Base-by-base conservation (phyloP, 148 eudicot species). In the Rhododendron molle region DNA sequence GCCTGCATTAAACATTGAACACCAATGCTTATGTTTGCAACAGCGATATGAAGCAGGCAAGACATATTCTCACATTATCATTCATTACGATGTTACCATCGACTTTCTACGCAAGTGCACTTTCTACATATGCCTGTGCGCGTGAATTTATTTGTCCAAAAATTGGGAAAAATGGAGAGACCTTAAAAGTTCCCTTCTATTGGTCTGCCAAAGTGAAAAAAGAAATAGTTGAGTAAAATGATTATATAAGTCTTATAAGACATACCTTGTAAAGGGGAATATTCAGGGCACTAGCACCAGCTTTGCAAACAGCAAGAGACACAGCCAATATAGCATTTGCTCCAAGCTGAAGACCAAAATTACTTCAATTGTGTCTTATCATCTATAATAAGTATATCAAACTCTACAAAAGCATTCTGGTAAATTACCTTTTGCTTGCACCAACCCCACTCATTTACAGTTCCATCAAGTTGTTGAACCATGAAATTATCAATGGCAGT, bases 391-490 rank as follows among this genome's bases (percentile, higher is more conserved):
- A 47, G 77, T 81, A 23, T 44, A 26, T 40, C 13, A 40, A 44
- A 80, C n/a, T 44, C 43, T 20, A 34, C 44, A 84, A 47, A 71
- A 38, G 26, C 40, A 74, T 67, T n/a, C 16, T 16, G 1, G 26
- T 44, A 77, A 15, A 9, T 83, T 90, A 96, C 99, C 98, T 96
- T 96, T 89, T 95, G 98, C 91, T 96, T 96, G 97, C 99, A 96
- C 99, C 99, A 96, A 73, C 99, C 99, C 99, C 99, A 96, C 90
- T 96, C 99, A 30, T 96, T 96, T 47, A 85, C 89, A 83, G 99
- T 96, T 89, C 98, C 99, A 87, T 96, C 99, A 36, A 96, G 96
- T 85, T 95, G 86, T 86, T 95, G 99, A 89, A 96, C 99, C 98
- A 96, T 96, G 97, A 91, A 95, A 89, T 93, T 95, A 89, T 96